Evolutionary conservation across 2,329 filamentous ascomycete species (phyloP), one percentile per base, ranked within the genome.

Genomic region (Fusarium ambrosium): DNA sequence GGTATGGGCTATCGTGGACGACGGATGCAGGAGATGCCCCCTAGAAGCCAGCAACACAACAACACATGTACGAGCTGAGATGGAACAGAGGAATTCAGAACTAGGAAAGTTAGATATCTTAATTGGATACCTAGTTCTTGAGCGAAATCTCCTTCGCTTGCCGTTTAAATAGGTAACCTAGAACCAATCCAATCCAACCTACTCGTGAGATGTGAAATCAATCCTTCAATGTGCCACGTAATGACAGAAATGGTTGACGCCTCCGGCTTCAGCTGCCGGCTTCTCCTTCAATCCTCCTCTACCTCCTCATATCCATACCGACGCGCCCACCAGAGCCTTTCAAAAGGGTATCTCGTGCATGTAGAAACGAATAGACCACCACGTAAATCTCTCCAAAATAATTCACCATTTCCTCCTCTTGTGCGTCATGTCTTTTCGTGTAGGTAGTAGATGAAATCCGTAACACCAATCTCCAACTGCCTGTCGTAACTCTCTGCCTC

Each of bases 311-410:
- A 37, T 70, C 27, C 62, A 64, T 67, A 62, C 51, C 69, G 66
- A 67, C 59, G 41, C 72, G 66, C 69, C 66, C 62, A 48, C 67
- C 67, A 70, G 72, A 77, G 69, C 67, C 70, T 77, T 72, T 66
- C 69, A 71, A 75, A 64, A 77, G 77, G 78, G 78, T 80, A 80
- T 80, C 78, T 79, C 72, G 73, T 79, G 73, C 77, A 72, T 73
- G 43, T 72, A 64, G 73, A 79, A 80, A 80, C 70, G 78, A 78
- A 79, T 66, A 77, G 78, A 75, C 76, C 65, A 53, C 69, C 75
- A 51, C 71, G 55, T 68, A 72, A 73, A 66, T 65, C 62, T 70
- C 70, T 70, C 71, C 64, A 73, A 69, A 66, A 65, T 27, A 68
- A 45, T 43, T 63, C 66, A 58, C 67, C 58, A 55, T 7, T 32